Evolutionary conservation across 169 alveolate genomes (phyloP), one percentile per base, ranked within the genome.

Genomic region (Cryptosporidium ubiquitum): DNA sequence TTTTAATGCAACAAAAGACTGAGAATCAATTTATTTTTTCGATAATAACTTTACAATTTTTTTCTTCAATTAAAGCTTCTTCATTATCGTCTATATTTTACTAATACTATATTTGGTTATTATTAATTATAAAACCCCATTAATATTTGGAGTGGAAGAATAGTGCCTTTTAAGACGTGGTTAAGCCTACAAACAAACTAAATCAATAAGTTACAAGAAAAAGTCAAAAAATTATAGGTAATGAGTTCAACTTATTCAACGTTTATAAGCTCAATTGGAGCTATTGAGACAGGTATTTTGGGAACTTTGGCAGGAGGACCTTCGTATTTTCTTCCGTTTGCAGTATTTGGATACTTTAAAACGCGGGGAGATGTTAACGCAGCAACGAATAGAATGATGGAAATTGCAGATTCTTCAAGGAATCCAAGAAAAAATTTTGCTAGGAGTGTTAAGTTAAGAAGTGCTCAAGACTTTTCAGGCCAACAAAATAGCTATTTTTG

Each of bases 271-370:
- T 42, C 89, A 40, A 31, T 79, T 79, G 89, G 89, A 26, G 89
- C 79, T 10, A 4, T 79, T 37, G 89, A 79, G 40, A 61, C 89
- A 10, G 89, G 89, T 5, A 44, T 79, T n/a, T 37, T 79, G 89
- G 89, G 69, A 64, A 42, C 89, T 61, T 49, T 79, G 35, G 73
- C 89, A 60, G 89, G 89, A 1, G 89, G 89, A 9, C 68, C 89
- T 16, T 61, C 89, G 0, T 79, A 79, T 47, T 79, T 79, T 64
- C 37, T 79, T 44, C 89, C 89, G 5, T 79, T 79, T 60, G 74
- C 89, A 31, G 33, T 64, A 9, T 79, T 79, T 61, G 89, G 89
- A 20, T 79, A 64, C 47, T 79, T 37, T 42, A 79, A 64, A 51
- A 79, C 79, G 12, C 51, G 58, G 16, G 16, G 64, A 23, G 75